These are phyloP conservation scores for Planoprotostelium fungivorum DNA, from an alignment of 78 protist genomes.

Conservation along the genomic window DNA sequence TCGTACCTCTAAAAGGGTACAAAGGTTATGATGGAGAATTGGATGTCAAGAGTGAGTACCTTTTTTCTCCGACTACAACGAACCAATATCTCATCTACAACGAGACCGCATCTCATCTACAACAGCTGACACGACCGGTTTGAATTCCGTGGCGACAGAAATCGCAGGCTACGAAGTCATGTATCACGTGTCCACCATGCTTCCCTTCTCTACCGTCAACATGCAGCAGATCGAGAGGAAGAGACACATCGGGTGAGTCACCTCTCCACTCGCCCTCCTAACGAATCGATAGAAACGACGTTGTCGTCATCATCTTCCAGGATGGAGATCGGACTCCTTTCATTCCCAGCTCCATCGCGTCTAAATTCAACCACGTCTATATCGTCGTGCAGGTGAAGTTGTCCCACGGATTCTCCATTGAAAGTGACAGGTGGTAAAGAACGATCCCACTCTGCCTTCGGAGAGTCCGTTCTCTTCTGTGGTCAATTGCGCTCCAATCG, in stretches of 20 bases:
- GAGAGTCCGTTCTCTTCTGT: background rate
- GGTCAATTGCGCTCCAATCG: background rate
- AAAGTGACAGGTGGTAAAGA: background rate
- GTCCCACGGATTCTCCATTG: background rate
- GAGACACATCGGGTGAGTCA: conserved; percentile 65
- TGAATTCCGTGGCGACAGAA: background rate
- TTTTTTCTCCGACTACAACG: background rate
- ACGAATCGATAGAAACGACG: conserved; percentile 70
- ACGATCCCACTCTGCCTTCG: background rate
- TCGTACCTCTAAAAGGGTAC: background rate
- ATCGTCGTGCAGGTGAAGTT: background rate
- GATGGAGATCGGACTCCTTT: conserved; percentile 41
- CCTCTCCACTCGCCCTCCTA: conserved; percentile 1
- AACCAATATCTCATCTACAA: background rate
- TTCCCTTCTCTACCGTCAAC: conserved; percentile 44
- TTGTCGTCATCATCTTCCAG: conserved; percentile 55
- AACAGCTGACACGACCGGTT: background rate
- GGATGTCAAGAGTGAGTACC: background rate
- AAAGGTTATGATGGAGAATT: background rate
- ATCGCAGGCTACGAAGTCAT: conserved; percentile 55
- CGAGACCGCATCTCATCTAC: too few species aligned
- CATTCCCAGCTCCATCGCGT: conserved; percentile 43
- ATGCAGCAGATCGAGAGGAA: conserved; percentile 70
- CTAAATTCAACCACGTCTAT: conserved; percentile 57
- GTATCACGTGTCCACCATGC: conserved; percentile 73